These are phyloP conservation scores for Pyrus hybrid DNA, from an alignment of 331 rosid genomes.

Conservation along the genomic window DNA sequence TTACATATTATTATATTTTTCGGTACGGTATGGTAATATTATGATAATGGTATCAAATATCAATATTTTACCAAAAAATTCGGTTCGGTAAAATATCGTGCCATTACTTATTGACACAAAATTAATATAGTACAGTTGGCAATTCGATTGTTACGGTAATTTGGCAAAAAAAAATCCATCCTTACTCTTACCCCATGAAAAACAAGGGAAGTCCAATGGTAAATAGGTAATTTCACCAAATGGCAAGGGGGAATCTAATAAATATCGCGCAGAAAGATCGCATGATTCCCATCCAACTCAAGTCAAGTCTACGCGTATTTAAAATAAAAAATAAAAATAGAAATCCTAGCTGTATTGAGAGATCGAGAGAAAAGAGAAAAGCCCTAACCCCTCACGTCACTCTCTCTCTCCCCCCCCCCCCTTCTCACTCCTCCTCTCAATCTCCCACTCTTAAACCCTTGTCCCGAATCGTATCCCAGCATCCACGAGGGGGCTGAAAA, in stretches of 20 bases:
- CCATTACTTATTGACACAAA: too few relatives aligned
- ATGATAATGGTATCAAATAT: too few relatives aligned
- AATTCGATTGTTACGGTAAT: too few relatives aligned
- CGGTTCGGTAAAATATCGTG: accelerated
- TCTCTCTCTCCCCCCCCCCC: not conserved
- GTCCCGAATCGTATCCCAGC: not conserved
- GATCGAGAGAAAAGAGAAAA: not conserved
- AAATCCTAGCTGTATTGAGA: not conserved
- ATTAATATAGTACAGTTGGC: too few relatives aligned
- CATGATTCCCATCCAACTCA: not conserved
- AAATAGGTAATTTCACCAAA: not conserved
- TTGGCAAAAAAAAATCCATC: too few relatives aligned
- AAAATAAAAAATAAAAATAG: not conserved
- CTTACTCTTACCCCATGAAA: too few relatives aligned
- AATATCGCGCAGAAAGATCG: not conserved
- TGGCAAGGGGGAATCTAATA: not conserved
- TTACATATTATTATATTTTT: too few relatives aligned
- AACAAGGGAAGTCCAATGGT: not conserved
- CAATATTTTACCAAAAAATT: too few relatives aligned
- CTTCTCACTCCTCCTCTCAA: not conserved
- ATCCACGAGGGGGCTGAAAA: conserved; percentile 27
- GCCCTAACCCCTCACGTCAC: conserved; percentile 2
- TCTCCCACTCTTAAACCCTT: not conserved
- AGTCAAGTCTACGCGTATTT: not conserved
- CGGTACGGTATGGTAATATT: too few relatives aligned